Evolutionary conservation across 352 stramenopile genomes (phyloP).

Genomic region (Phytopythium montanum): DNA sequence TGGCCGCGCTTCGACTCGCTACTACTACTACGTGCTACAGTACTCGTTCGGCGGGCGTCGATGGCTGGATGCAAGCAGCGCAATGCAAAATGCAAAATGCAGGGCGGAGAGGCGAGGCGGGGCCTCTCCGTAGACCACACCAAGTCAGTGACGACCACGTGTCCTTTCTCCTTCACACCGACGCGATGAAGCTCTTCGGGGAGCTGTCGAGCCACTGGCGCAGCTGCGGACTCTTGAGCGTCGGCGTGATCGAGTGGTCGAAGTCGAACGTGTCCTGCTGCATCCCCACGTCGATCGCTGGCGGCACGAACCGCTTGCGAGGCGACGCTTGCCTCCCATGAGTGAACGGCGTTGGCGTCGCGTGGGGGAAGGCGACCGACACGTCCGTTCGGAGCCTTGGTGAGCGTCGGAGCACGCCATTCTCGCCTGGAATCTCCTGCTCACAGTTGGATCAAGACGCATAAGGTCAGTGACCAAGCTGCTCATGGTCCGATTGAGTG

Average conservation of each 20-base stretch:
- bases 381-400: constrained; percentile 79
- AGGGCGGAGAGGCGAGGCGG: background rate
- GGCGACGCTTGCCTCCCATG: constrained; percentile 46
- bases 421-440: constrained; percentile 71
- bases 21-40: constrained; percentile 4
- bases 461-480: background rate
- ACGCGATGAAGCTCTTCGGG: constrained; percentile 78
- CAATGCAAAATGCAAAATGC: background rate
- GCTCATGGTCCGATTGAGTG: background rate
- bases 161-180: constrained; percentile 47
- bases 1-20: background rate
- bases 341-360: constrained; percentile 39
- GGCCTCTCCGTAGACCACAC: too few species aligned
- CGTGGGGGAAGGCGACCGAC: constrained; percentile 77
- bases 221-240: constrained; percentile 82
- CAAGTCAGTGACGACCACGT: background rate
- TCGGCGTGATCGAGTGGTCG: constrained; percentile 83
- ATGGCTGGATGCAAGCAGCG: constrained; percentile 17
- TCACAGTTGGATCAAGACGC: background rate
- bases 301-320: constrained; percentile 70
- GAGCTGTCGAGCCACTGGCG: constrained; percentile 81
- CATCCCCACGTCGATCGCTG: constrained; percentile 73
- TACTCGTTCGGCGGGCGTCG: constrained; percentile 9
- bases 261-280: constrained; percentile 86
- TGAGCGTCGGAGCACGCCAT: constrained; percentile 63